Conservation (phyloP, 768 basidiomycete genomes). For the Mycena metata region DNA sequence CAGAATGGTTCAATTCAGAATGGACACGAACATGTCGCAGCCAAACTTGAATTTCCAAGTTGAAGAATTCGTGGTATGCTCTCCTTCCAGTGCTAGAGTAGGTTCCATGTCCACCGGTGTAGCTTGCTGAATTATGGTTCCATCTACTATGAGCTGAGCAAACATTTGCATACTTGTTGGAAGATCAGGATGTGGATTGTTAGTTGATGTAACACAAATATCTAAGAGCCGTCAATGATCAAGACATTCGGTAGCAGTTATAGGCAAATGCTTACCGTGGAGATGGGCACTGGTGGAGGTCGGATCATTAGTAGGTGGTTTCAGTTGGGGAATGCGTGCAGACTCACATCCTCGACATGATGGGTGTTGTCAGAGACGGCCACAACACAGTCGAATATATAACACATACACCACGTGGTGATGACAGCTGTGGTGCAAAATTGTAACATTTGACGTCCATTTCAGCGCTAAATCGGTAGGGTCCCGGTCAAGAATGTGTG, state of each 20-base stretch:
- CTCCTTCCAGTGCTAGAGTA: background rate
- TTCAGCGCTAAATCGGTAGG: background rate
- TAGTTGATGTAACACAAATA: conserved; percentile 3
- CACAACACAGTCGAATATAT: background rate
- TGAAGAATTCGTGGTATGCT: background rate
- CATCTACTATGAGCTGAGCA: conserved; percentile 20
- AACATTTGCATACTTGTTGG: conserved; percentile 15
- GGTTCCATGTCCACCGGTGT: conserved; percentile 8
- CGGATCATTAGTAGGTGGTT: background rate
- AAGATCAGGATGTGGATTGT: conserved; percentile 9
- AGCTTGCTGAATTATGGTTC: background rate
- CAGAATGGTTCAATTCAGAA: background rate
- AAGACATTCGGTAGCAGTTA: background rate
- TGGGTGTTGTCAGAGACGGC: background rate
- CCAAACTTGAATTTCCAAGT: conserved; percentile 20
- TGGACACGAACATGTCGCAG: conserved; percentile 9
- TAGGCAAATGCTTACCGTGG: background rate
- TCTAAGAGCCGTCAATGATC: conserved; percentile 4
- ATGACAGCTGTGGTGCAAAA: background rate
- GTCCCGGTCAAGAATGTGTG: background rate
- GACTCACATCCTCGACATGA: conserved; percentile 10
- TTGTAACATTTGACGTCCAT: background rate
- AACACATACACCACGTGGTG: conserved; percentile 2
- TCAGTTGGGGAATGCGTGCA: background rate
- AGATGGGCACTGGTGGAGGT: background rate